Conservation (phyloP, 1,139 yeast genomes). For the Nakaseomyces glabratus region DNA sequence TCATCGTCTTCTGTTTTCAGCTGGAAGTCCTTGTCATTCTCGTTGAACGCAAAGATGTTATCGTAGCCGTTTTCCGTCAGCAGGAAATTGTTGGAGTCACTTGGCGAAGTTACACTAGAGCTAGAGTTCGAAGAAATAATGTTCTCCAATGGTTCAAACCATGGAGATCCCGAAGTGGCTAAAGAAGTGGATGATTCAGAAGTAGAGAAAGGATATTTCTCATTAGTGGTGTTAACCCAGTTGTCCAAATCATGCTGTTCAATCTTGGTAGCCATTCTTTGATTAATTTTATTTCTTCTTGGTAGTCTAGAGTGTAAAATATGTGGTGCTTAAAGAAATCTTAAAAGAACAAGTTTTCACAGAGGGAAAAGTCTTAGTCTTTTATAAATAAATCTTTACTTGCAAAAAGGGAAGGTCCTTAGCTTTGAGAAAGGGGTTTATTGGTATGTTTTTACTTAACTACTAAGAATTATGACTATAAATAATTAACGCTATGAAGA, state of each 20-base stretch:
- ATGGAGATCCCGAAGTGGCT: conserved; percentile 14
- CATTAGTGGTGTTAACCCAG: conserved; percentile 7
- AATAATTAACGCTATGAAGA: too few species aligned
- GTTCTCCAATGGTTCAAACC: conserved; percentile 26
- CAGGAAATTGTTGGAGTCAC: conserved; percentile 10
- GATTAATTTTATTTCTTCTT: not conserved
- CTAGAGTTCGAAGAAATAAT: conserved; percentile 22
- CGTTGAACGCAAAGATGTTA: conserved; percentile 1
- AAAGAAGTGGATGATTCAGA: conserved; percentile 5
- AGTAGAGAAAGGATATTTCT: conserved; percentile 2
- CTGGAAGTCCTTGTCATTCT: conserved; percentile 1
- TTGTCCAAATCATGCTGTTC: conserved; percentile 5
- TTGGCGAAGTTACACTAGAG: conserved; percentile 26
- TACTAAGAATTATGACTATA: too few species aligned
- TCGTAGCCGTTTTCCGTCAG: conserved; percentile 5
- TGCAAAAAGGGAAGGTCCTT: too few species aligned
- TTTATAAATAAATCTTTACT: too few species aligned
- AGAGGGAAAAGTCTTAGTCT: too few species aligned
- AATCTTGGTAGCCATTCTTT: conserved; percentile 4
- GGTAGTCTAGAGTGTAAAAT: too few species aligned
- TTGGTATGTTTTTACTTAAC: too few species aligned
- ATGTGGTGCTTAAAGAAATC: too few species aligned
- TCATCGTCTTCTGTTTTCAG: conserved; percentile 3
- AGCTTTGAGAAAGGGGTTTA: too few species aligned
- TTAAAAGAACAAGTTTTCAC: too few species aligned